Percentiles rank a stretch among this genome's conserved stretches.
Evolutionary conservation across 192 early-diverging fungal genomes (phyloP).

Genomic region (Diversispora epigaea): DNA sequence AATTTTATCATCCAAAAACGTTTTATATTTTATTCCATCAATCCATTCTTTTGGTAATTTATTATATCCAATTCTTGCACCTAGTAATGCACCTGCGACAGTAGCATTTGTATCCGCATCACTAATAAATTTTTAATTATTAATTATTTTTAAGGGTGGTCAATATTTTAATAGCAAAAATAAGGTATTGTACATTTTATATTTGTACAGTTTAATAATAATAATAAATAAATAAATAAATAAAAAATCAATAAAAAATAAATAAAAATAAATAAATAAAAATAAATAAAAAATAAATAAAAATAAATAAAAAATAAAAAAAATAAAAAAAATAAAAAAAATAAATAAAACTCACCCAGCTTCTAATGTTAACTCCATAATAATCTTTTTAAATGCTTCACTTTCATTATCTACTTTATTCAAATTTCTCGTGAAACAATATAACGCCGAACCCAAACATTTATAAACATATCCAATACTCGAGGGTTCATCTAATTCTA

Average conservation of each 20-base stretch:
- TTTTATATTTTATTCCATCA: constrained; percentile 40
- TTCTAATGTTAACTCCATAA: constrained; percentile 51
- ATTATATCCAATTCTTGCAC: constrained; percentile 46
- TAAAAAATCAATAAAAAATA: background rate
- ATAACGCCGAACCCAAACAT: constrained; percentile 45
- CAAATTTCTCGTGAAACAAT: constrained; percentile 39
- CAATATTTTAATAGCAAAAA: background rate
- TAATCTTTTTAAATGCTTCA: constrained; percentile 42
- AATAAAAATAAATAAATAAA: background rate
- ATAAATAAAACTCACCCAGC: constrained; percentile 42
- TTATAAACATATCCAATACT: constrained; percentile 58
- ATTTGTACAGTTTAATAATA: background rate
- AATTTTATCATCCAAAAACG: constrained; percentile 36
- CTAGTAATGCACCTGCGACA: constrained; percentile 54
- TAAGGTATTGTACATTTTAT: no score
- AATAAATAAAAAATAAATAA: background rate
- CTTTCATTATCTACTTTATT: constrained; percentile 25
- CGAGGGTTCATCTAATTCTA: constrained; percentile 42
- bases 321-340: background rate
- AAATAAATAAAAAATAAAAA: background rate
- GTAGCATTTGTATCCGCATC: constrained; percentile 60
- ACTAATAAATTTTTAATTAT: constrained; percentile 24
- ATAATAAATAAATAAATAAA: no score
- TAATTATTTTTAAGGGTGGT: constrained; percentile 36
- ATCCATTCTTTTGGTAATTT: constrained; percentile 51